Evolutionary conservation across 2,329 filamentous ascomycete species (phyloP), one percentile per base, ranked within the genome.

Genomic region (Ceratocystis colombiana): DNA sequence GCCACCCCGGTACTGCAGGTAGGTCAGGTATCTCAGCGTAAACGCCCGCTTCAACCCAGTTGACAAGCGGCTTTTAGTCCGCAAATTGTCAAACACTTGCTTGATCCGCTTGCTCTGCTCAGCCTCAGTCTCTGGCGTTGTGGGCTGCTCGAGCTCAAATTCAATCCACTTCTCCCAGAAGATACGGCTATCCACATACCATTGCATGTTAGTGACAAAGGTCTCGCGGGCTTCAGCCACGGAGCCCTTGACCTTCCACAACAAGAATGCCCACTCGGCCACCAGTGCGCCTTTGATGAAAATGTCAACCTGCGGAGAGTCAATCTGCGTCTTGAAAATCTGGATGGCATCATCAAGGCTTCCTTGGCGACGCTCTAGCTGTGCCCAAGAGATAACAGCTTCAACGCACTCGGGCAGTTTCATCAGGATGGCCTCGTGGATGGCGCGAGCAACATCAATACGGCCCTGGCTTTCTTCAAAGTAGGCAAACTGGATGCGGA

Each of bases 111-210:
- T 80, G 64, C 86, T 84, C 66, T 90, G 84, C 66, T 84, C 78
- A 1, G 79, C 71, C 72, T 93, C 89, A 1, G 82, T 79, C 62
- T 85, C 82, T 1, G 80, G 77, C 68, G 79, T 86, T 1, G 86
- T 87, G 10, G 89, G 88, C 74, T 96, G 92, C 66, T 89, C 85
- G 62, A 95, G 79, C 77, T 99, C 94, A 72, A 99, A 96, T 67
- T 88, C 80, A 65, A 97, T 82, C 80, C 91, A 97, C 72, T 84
- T 89, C 71, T 86, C 81, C 93, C 94, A 99, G 79, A 97, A 97
- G 55, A 89, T 80, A 44, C 86, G 84, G 74, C 91, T 96, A 73
- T 94, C 89, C 1, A 87, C 81, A 73, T 95, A 96, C 80, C 86
- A 90, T 73, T 91, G 86, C 66, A 88, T 82, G 71, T 96, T 93